These are phyloP conservation scores for Taiwanofungus camphoratus DNA, from an alignment of 1,284 basidiomycete genomes.

Conservation along the genomic window DNA sequence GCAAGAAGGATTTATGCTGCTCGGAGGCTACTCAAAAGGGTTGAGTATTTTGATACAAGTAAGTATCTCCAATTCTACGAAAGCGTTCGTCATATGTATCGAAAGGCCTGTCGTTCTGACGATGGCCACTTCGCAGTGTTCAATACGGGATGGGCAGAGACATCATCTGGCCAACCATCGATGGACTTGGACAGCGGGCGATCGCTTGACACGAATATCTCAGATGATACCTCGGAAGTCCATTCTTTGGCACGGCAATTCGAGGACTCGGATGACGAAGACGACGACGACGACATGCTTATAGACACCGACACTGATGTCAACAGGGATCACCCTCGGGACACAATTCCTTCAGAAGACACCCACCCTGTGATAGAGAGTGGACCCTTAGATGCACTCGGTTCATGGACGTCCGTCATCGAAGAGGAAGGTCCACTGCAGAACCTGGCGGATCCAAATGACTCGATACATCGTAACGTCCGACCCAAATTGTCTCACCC, in stretches of 20 bases:
- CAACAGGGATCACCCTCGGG: constrained; percentile 4
- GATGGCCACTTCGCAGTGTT: constrained; percentile 50
- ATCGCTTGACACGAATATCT: constrained; percentile 18
- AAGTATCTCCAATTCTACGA: constrained; percentile 7
- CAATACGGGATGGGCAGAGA: constrained; percentile 60
- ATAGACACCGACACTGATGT: constrained; percentile 9
- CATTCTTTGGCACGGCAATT: constrained; percentile 28
- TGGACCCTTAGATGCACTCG: not conserved
- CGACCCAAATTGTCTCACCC: constrained; percentile 31
- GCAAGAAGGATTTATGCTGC: constrained; percentile 58
- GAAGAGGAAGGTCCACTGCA: constrained; percentile 4
- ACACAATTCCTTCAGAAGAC: not conserved
- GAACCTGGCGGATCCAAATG: constrained; percentile 8
- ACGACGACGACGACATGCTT: constrained; percentile 25
- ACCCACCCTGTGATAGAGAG: not conserved
- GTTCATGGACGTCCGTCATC: constrained; percentile 2
- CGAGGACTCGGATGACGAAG: constrained; percentile 63
- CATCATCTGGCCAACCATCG: constrained; percentile 20
- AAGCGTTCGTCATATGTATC: too few species aligned
- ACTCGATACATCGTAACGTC: constrained; percentile 22
- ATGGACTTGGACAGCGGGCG: constrained; percentile 6
- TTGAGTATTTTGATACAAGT: constrained; percentile 77
- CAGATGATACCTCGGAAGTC: constrained; percentile 16
- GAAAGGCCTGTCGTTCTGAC: too few species aligned
- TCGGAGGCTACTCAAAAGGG: constrained; percentile 59